These are phyloP conservation scores for Aureobasidium uvarum DNA, from an alignment of 2,329 filamentous ascomycete species.

Conservation along the genomic window DNA sequence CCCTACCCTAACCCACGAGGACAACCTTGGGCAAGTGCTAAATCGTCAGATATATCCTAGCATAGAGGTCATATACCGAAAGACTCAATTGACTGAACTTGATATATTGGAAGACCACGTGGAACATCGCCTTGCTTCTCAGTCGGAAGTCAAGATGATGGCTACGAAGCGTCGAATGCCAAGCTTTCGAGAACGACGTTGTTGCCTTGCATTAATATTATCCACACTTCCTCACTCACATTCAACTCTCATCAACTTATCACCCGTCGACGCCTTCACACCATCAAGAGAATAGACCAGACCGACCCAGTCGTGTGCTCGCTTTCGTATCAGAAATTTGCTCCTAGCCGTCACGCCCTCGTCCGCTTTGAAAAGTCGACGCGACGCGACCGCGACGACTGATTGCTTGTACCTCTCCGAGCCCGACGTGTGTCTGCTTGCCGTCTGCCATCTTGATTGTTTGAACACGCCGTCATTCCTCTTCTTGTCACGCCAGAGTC, in stretches of 20 bases:
- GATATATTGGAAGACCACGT: no score
- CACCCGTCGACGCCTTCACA: neutral
- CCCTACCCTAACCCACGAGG: no score
- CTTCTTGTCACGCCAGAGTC: neutral
- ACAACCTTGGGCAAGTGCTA: no score
- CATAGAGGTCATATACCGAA: no score
- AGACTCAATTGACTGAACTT: no score
- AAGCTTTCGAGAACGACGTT: neutral
- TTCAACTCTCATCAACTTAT: neutral
- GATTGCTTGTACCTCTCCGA: neutral
- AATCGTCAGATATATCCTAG: no score
- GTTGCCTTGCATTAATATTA: neutral
- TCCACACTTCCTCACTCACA: neutral
- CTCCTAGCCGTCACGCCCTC: neutral
- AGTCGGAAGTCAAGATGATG: no score
- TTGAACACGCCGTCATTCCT: no score
- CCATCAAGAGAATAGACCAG: neutral
- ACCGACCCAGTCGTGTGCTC: conserved; percentile 15
- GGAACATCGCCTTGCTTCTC: no score
- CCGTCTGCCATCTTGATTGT: neutral
- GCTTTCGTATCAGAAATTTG: neutral
- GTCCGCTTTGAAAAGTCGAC: conserved; percentile 1
- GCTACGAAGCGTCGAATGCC: neutral
- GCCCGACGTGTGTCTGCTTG: conserved; percentile 15
- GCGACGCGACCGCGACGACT: conserved; percentile 16